Percentiles rank a stretch among this genome's conserved stretches.
phyloP scores from a whole-genome alignment of 768 basidiomycete species.

The Agrocybe chaxingu region DNA sequence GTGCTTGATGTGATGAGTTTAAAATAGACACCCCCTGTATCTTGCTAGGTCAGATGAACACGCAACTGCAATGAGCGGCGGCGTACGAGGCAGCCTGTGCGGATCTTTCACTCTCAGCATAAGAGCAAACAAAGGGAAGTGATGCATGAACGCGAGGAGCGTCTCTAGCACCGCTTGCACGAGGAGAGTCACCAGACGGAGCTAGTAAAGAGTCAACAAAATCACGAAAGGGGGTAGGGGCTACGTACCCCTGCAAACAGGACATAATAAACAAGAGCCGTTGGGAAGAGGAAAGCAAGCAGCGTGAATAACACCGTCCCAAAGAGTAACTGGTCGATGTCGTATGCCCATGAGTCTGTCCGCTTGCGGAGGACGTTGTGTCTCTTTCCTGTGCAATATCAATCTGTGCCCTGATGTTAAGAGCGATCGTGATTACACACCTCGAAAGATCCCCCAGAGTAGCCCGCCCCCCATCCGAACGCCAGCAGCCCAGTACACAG shows the following conservation, averaged over 20 bases:
- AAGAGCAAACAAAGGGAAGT: slow-evolving; percentile 88
- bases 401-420: background rate
- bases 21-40: slow-evolving; percentile 21
- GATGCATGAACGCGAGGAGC: slow-evolving; percentile 77
- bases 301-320: slow-evolving; percentile 89
- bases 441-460: slow-evolving; percentile 89
- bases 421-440: slow-evolving; percentile 31
- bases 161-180: slow-evolving; percentile 64
- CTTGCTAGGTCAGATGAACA: background rate
- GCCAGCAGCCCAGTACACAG: slow-evolving; percentile 56
- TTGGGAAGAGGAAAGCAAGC: slow-evolving; percentile 78
- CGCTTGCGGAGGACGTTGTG: slow-evolving; percentile 84
- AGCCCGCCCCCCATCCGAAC: slow-evolving; percentile 52
- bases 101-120: slow-evolving; percentile 85
- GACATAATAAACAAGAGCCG: slow-evolving; percentile 80
- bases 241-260: slow-evolving; percentile 67
- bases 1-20: slow-evolving; percentile 1
- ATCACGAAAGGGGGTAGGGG: background rate
- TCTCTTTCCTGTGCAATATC: slow-evolving; percentile 65
- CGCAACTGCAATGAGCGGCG: background rate
- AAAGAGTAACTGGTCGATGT: slow-evolving; percentile 91
- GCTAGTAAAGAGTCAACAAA: slow-evolving; percentile 45
- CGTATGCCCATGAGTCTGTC: slow-evolving; percentile 89
- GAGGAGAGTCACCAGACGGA: slow-evolving; percentile 42
- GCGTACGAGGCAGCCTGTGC: slow-evolving; percentile 71